Evolutionary conservation across 208 protist species (phyloP).

Genomic region (Leishmania aethiopica): DNA sequence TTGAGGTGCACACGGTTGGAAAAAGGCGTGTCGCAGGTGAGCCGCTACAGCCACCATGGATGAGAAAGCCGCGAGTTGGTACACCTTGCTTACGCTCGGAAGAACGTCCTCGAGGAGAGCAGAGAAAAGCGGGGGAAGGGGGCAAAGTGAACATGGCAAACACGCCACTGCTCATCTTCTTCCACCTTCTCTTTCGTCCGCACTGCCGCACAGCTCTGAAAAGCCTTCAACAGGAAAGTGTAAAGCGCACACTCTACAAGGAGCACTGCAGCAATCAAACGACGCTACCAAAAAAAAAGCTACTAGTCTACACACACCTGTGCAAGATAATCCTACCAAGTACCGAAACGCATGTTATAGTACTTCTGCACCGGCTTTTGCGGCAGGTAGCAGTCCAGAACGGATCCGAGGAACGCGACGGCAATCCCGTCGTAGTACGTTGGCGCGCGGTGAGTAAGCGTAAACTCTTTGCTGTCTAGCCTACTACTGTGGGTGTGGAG

Average conservation of each 20-base stretch:
- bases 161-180: neutral
- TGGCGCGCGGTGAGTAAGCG: conserved; percentile 30
- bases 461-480: neutral
- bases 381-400: conserved; percentile 87
- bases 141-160: neutral
- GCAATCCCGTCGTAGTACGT: conserved; percentile 83
- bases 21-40: neutral
- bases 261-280: neutral
- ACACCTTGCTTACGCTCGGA: neutral
- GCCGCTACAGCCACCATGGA: neutral
- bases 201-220: neutral
- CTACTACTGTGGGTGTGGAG: neutral
- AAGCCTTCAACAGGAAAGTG: neutral
- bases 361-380: conserved; percentile 70
- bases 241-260: neutral
- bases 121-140: neutral
- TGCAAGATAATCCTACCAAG: conserved; percentile 25
- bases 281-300: neutral
- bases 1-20: neutral
- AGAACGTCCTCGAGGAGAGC: neutral
- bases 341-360: conserved; percentile 70
- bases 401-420: conserved; percentile 74
- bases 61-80: neutral
- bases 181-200: neutral
- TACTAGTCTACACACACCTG: neutral